Base-by-base conservation (phyloP, 495 filamentous ascomycete genomes). In the Trichoderma erinaceum region DNA sequence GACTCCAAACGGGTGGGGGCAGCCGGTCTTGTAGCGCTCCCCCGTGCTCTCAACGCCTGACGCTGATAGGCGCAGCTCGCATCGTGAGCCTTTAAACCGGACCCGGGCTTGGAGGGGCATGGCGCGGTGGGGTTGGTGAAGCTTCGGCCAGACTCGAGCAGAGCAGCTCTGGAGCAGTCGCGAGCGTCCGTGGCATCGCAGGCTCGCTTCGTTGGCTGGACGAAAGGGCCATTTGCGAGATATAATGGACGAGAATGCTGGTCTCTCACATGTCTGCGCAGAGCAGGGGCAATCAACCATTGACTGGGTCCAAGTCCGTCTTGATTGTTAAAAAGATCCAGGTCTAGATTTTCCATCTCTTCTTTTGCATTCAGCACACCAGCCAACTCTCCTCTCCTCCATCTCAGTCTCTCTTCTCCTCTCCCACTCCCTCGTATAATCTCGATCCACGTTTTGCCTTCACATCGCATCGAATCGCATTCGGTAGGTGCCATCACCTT, bases 161-260 rank as follows among this genome's bases (percentile, higher is more conserved):
- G 25, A 15, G 56, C 56, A 21, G 11, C 25, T 23, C 25, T 4
- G 56, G 56, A 29, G 23, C 56, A 61, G 23, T 61, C 25, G 56
- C 56, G 56, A 21, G 56, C 25, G 35, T 61, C 44, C 56, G 56
- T 61, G 56, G 56, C 56, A 61, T 61, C 56, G 27, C 27, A 25
- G 56, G 23, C 25, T 29, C 56, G 56, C 27, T 61, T 61, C 56
- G 56, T 61, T 61, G 56, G 56, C 27, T 61, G 56, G 56, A 32
- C 25, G 25, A 3, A 3, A 29, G 27, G 8, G 13, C 13, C 11
- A 11, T 13, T 29, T 61, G 56, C 23, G 56, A 29, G 25, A 32
- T 61, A 61, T 29, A 32, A 16, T 61, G 16, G 0, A 15, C 25
- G 27, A 61, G 8, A 32, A 13, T 23, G 23, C 56, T 4, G 25